These are phyloP conservation scores for Draba incana DNA, from an alignment of 345 rosid species.

Conservation along the genomic window DNA sequence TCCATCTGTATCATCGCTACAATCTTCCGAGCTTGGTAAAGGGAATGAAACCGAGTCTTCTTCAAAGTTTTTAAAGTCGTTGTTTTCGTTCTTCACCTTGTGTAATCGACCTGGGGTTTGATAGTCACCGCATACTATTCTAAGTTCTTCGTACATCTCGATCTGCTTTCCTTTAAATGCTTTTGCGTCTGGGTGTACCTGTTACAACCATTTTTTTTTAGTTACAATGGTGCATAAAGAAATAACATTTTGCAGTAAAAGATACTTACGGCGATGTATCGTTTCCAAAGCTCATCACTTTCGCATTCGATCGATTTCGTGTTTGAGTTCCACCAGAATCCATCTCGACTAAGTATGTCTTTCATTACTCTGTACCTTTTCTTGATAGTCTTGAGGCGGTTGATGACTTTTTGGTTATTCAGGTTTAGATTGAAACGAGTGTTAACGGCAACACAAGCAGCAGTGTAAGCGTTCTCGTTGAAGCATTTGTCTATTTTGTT, in stretches of 20 bases:
- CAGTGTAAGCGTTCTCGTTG: slow-evolving; percentile 76
- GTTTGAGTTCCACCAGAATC: slow-evolving; percentile 76
- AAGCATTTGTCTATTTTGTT: slow-evolving; percentile 83
- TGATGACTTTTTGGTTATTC: slow-evolving; percentile 80
- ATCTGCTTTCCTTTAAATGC: slow-evolving; percentile 80
- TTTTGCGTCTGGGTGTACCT: slow-evolving; percentile 81
- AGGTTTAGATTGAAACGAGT: slow-evolving; percentile 66
- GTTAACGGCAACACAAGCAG: slow-evolving; percentile 79
- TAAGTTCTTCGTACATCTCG: slow-evolving; percentile 83
- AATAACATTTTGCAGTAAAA: not conserved
- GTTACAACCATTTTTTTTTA: slow-evolving; percentile 34
- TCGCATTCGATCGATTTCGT: slow-evolving; percentile 71
- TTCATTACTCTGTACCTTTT: slow-evolving; percentile 77
- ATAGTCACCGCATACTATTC: slow-evolving; percentile 78
- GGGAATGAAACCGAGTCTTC: slow-evolving; percentile 74
- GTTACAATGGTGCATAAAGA: not conserved
- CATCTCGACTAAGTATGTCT: slow-evolving; percentile 77
- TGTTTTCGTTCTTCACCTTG: slow-evolving; percentile 62
- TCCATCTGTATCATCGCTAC: slow-evolving; percentile 84
- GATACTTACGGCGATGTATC: slow-evolving; percentile 69
- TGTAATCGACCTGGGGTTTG: slow-evolving; percentile 71
- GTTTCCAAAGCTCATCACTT: slow-evolving; percentile 80
- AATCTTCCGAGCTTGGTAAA: slow-evolving; percentile 60
- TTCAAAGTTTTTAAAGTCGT: slow-evolving; percentile 53
- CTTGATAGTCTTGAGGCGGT: slow-evolving; percentile 89